Percentiles rank a stretch among this genome's conserved stretches.
Conservation (phyloP, 148 eudicot genomes). For the Vaccinium vitisidaea region DNA sequence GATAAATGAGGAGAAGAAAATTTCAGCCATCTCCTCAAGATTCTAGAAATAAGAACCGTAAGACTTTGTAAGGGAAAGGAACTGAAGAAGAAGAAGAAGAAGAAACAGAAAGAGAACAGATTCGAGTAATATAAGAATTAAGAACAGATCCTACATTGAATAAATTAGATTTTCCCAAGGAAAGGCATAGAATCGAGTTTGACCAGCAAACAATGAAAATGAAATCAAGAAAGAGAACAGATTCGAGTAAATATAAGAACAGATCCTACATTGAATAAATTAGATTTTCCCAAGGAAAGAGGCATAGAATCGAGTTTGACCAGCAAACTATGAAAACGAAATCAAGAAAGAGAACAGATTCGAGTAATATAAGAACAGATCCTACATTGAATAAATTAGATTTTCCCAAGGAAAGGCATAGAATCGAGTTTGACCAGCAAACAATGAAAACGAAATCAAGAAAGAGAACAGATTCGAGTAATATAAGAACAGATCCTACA, state of each 20-base stretch:
- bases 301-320: neutral
- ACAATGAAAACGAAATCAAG: neutral
- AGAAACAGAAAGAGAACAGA: neutral
- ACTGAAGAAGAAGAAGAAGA: neutral
- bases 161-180: too few relatives aligned
- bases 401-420: neutral
- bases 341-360: neutral
- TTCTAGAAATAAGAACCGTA: neutral
- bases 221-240: neutral
- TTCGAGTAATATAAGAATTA: neutral
- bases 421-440: constrained; percentile 8
- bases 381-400: neutral
- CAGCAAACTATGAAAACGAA: neutral
- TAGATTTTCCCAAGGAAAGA: neutral
- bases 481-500: neutral
- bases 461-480: too few relatives aligned
- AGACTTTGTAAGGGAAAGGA: neutral
- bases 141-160: constrained; percentile 2
- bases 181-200: neutral
- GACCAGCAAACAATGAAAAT: neutral
- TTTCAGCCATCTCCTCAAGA: neutral
- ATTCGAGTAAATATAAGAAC: neutral
- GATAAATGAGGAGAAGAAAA: neutral
- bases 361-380: neutral
- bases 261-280: neutral